These are phyloP conservation scores for Pleurozium schreberi DNA, from an alignment of 225 moss, liverwort and hornwort species.

Conservation along the genomic window DNA sequence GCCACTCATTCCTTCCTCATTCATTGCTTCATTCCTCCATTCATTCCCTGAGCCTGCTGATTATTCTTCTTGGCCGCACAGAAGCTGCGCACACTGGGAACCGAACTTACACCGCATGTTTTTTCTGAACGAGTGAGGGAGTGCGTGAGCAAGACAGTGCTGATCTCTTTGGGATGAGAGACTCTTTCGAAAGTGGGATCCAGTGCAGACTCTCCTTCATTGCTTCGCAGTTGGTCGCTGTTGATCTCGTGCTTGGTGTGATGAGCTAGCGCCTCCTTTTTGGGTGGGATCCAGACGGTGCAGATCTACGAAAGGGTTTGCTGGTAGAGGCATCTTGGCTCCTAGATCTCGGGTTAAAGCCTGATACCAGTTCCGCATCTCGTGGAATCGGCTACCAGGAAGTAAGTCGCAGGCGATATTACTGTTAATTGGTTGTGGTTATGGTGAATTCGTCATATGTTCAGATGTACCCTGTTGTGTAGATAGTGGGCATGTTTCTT, in stretches of 20 bases:
- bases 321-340: constrained; percentile 83
- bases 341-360: constrained; percentile 61
- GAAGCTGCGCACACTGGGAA: background rate
- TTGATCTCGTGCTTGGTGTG: background rate
- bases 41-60: background rate
- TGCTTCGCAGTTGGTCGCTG: background rate
- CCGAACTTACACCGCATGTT: background rate
- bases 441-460: background rate
- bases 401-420: constrained; percentile 20
- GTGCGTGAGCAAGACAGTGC: background rate
- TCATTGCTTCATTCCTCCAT: background rate
- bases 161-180: background rate
- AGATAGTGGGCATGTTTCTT: background rate
- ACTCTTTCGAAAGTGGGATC: background rate
- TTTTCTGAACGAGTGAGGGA: background rate
- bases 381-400: constrained; percentile 95
- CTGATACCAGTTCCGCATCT: constrained; percentile 67
- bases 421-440: background rate
- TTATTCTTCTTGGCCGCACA: background rate
- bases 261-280: background rate
- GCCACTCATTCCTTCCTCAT: background rate
- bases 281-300: background rate
- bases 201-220: background rate
- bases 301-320: constrained; percentile 52
- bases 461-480: background rate